phyloP scores from a whole-genome alignment of 1,284 basidiomycete genomes.

The Cryptococcus deneoformans region DNA sequence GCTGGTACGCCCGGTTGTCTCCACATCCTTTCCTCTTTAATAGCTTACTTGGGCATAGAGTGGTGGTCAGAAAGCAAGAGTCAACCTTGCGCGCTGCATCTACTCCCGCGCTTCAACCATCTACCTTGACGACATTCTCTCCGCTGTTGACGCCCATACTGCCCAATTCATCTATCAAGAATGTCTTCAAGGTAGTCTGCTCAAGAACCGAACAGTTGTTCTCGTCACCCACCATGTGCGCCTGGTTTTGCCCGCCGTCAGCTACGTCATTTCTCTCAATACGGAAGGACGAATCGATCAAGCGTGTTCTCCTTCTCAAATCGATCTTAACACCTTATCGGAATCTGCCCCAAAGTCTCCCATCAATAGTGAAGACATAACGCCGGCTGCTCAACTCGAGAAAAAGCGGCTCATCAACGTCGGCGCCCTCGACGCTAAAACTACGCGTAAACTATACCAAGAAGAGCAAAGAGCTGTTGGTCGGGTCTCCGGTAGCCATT shows the following conservation, averaged over 20 bases:
- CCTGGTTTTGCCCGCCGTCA: slow-evolving; percentile 39
- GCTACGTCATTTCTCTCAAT: slow-evolving; percentile 62
- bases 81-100: slow-evolving; percentile 74
- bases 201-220: slow-evolving; percentile 64
- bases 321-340: neutral
- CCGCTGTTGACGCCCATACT: slow-evolving; percentile 49
- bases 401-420: neutral
- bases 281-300: slow-evolving; percentile 46
- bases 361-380: neutral
- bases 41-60: slow-evolving; percentile 16
- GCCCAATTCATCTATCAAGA: slow-evolving; percentile 40
- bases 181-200: slow-evolving; percentile 53
- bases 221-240: slow-evolving; percentile 73
- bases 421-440: slow-evolving; percentile 16
- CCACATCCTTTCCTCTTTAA: neutral
- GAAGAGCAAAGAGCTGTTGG: slow-evolving; percentile 66
- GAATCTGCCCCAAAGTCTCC: neutral
- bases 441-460: slow-evolving; percentile 62
- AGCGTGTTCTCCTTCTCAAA: slow-evolving; percentile 24
- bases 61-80: slow-evolving; percentile 62
- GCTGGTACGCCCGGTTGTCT: slow-evolving; percentile 39
- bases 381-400: neutral
- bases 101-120: slow-evolving; percentile 73
- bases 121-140: slow-evolving; percentile 48
- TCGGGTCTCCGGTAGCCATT: slow-evolving; percentile 34